Evolutionary conservation across 805 yeast genomes (phyloP).

Genomic region (Wickerhamia fluorescens): DNA sequence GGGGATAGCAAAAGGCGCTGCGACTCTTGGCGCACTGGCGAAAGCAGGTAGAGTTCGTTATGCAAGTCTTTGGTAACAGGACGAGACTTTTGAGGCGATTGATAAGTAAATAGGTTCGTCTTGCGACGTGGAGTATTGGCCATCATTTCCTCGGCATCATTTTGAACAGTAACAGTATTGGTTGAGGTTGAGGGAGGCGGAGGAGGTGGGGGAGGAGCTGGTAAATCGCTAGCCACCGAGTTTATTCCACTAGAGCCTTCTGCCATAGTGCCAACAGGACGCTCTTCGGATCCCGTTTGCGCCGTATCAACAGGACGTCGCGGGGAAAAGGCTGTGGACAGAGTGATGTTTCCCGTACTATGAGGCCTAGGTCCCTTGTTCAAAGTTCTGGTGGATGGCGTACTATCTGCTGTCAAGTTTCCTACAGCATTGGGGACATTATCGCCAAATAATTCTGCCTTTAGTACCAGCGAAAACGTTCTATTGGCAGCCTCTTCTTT

Average conservation of each 20-base stretch:
- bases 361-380: slow-evolving; percentile 6
- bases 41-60: slow-evolving; percentile 68
- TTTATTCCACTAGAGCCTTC: too few species aligned
- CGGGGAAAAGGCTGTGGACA: neutral
- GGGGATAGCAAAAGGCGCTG: slow-evolving; percentile 78
- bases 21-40: slow-evolving; percentile 86
- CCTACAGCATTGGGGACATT: slow-evolving; percentile 54
- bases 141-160: slow-evolving; percentile 7
- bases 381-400: slow-evolving; percentile 4
- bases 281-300: too few species aligned
- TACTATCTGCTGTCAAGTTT: slow-evolving; percentile 12
- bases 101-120: slow-evolving; percentile 66
- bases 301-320: too few species aligned
- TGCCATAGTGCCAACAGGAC: too few species aligned
- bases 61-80: slow-evolving; percentile 60
- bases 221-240: too few species aligned
- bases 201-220: slow-evolving; percentile 2
- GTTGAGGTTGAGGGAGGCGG: slow-evolving; percentile 1
- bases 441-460: slow-evolving; percentile 89
- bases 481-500: slow-evolving; percentile 78
- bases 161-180: slow-evolving; percentile 2
- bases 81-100: slow-evolving; percentile 58
- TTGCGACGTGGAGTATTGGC: slow-evolving; percentile 35
- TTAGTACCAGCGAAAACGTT: slow-evolving; percentile 78
- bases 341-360: slow-evolving; percentile 12